phyloP scores from a whole-genome alignment of 2,329 filamentous ascomycete genomes.

The Pseudogymnoascus sp. region DNA sequence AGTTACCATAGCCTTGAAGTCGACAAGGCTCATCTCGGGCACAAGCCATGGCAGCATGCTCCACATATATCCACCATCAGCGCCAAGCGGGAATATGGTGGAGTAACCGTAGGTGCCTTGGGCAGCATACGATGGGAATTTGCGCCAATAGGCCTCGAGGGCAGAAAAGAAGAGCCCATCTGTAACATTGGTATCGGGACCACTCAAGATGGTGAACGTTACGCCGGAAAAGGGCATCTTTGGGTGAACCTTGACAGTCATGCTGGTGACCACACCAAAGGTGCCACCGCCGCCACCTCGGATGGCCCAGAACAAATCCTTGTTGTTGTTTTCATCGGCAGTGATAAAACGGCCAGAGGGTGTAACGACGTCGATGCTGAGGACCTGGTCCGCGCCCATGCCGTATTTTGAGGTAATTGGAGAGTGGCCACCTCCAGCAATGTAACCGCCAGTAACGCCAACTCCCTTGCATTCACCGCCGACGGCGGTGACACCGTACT shows the following conservation, averaged over 20 bases:
- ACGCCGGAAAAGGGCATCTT: slow-evolving; percentile 29
- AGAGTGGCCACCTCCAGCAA: slow-evolving; percentile 53
- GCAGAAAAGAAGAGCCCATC: slow-evolving; percentile 38
- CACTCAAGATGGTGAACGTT: slow-evolving; percentile 37
- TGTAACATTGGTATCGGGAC: slow-evolving; percentile 32
- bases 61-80: slow-evolving; percentile 17
- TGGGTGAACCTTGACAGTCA: slow-evolving; percentile 45
- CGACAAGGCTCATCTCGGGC: slow-evolving; percentile 19
- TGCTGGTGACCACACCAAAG: slow-evolving; percentile 49
- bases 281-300: slow-evolving; percentile 46
- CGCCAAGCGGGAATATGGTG: slow-evolving; percentile 29
- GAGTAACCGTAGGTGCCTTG: slow-evolving; percentile 17
- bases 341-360: slow-evolving; percentile 39
- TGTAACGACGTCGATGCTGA: slow-evolving; percentile 48
- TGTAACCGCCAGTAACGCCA: slow-evolving; percentile 38
- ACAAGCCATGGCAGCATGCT: slow-evolving; percentile 18
- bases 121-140: slow-evolving; percentile 15
- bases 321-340: slow-evolving; percentile 41
- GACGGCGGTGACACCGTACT: slow-evolving; percentile 38
- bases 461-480: slow-evolving; percentile 45
- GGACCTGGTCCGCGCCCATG: slow-evolving; percentile 51
- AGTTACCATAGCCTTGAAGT: slow-evolving; percentile 22
- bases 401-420: slow-evolving; percentile 45
- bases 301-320: slow-evolving; percentile 56
- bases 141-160: slow-evolving; percentile 40